Conservation (phyloP, 2,329 filamentous ascomycete genomes). For the Fusarium sulawesiense region DNA sequence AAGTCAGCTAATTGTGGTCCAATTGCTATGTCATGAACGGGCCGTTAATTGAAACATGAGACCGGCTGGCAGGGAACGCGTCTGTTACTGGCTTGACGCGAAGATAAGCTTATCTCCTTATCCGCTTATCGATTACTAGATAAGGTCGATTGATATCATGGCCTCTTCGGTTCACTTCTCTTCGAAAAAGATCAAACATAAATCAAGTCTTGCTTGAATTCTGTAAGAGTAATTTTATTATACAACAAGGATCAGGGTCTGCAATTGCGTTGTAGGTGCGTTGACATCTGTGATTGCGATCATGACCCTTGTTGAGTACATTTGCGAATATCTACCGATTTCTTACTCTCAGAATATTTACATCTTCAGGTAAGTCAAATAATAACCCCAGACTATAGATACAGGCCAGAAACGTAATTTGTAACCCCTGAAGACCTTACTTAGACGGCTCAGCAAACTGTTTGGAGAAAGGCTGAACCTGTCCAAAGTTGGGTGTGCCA, state of each 20-base stretch:
- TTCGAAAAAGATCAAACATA: too few species aligned
- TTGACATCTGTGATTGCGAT: not conserved
- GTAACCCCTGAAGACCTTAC: not conserved
- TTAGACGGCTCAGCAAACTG: constrained; percentile 32
- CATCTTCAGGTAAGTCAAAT: not conserved
- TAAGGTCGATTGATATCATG: too few species aligned
- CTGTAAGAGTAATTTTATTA: too few species aligned
- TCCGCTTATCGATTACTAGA: not conserved
- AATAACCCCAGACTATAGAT: not conserved
- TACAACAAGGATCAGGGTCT: too few species aligned
- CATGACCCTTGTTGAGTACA: not conserved
- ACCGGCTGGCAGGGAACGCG: not conserved
- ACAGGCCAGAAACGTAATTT: too few species aligned
- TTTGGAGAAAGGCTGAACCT: constrained; percentile 36
- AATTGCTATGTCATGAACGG: not conserved
- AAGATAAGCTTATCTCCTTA: not conserved
- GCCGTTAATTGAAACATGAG: not conserved
- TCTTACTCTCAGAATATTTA: too few species aligned
- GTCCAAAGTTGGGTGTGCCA: constrained; percentile 64
- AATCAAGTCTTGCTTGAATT: too few species aligned
- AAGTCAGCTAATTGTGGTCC: constrained; percentile 16
- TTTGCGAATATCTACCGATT: too few species aligned
- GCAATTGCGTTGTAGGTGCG: accelerated
- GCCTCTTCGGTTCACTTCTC: too few species aligned
- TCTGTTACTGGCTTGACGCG: not conserved